Evolutionary conservation across 1,284 basidiomycete genomes (phyloP).

Genomic region (Fomitopsis palustris): DNA sequence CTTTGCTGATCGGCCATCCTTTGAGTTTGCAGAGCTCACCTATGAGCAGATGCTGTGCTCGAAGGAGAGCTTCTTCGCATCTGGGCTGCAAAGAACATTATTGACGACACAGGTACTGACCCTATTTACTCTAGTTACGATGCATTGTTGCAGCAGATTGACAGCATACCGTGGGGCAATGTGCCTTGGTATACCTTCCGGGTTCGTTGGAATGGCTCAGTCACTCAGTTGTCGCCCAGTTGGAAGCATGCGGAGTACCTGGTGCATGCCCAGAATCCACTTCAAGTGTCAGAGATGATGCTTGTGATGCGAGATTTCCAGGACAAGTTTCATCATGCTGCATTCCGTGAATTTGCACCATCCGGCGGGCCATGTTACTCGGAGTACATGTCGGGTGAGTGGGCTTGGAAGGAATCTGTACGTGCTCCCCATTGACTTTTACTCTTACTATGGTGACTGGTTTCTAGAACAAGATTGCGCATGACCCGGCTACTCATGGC

Average conservation of each 20-base stretch:
- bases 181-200: constrained; percentile 12
- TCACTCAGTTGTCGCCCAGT: constrained; percentile 4
- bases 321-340: background rate
- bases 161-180: constrained; percentile 5
- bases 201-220: background rate
- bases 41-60: background rate
- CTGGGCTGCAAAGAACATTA: background rate
- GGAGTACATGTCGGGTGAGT: constrained; percentile 17
- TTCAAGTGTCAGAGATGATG: background rate
- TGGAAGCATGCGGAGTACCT: constrained; percentile 11
- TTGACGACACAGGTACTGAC: background rate
- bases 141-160: background rate
- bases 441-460: background rate
- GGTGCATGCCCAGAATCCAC: background rate
- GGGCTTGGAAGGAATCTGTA: constrained; percentile 20
- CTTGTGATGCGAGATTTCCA: background rate
- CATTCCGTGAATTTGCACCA: constrained; percentile 6
- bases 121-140: constrained; percentile 1
- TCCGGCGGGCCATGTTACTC: background rate
- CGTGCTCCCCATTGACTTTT: too few relatives aligned
- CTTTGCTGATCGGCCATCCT: background rate
- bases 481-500: constrained; percentile 8
- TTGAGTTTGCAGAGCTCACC: background rate
- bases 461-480: constrained; percentile 9
- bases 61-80: background rate